A percentile compares a stretch with the other conserved stretches of the same genome.
Conservation (phyloP, 345 rosid species). For the Rhodamnia rubescens region DNA sequence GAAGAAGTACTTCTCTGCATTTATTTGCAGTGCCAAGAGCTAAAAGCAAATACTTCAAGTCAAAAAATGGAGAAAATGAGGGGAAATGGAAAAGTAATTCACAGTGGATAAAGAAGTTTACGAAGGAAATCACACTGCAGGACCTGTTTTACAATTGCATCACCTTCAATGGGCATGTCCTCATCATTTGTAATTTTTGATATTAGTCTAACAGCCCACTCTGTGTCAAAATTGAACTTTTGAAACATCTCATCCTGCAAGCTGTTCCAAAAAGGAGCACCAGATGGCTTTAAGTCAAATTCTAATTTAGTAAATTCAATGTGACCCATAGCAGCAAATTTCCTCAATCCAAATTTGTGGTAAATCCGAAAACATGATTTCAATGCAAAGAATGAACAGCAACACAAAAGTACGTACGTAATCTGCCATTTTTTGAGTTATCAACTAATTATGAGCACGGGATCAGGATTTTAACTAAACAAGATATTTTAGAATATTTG, state of each 20-base stretch:
- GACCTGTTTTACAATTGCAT: conserved; percentile 80
- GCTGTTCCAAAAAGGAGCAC: conserved; percentile 24
- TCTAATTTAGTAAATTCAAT: neutral
- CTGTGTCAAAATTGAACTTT: conserved; percentile 86
- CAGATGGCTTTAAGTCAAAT: neutral
- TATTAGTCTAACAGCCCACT: conserved; percentile 89
- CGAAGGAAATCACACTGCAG: neutral
- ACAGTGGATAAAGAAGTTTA: neutral
- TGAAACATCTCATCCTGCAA: conserved; percentile 98
- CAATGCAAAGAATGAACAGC: neutral
- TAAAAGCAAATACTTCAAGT: conserved; percentile 8
- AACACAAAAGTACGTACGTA: neutral
- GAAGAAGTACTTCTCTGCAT: conserved; percentile 89
- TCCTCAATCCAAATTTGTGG: neutral
- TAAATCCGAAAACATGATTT: neutral
- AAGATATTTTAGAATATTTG: neutral
- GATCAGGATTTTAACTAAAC: neutral
- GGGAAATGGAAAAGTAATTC: neutral
- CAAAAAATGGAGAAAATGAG: neutral
- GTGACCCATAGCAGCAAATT: neutral
- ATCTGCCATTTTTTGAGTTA: neutral
- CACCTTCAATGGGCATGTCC: conserved; percentile 86
- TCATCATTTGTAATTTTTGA: conserved; percentile 75
- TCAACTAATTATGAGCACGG: neutral
- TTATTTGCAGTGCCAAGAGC: conserved; percentile 84